phyloP scores from a whole-genome alignment of 306 rosid species.

The Malus sieversii region DNA sequence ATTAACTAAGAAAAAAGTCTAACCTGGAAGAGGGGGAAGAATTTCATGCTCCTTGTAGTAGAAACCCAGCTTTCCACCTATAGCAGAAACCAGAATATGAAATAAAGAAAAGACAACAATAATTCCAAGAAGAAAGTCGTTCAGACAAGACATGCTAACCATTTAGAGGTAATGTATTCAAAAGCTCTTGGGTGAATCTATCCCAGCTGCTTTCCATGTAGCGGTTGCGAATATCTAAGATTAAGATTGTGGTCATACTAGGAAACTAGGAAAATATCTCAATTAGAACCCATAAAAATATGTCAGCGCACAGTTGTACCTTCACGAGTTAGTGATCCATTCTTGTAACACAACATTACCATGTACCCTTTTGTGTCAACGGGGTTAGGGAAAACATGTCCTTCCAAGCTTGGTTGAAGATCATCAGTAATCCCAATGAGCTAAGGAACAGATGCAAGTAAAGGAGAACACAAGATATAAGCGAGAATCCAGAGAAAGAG shows the following conservation, averaged over 20 bases:
- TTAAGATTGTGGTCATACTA: not conserved
- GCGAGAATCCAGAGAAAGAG: not conserved
- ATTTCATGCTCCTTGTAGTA: slow-evolving; percentile 97
- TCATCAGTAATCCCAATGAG: slow-evolving; percentile 80
- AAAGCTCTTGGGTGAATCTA: slow-evolving; percentile 50
- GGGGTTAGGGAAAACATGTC: slow-evolving; percentile 90
- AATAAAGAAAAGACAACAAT: slow-evolving; percentile 12
- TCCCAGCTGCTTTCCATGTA: slow-evolving; percentile 82
- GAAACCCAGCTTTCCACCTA: slow-evolving; percentile 89
- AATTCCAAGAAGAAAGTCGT: not conserved
- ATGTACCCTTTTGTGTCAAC: slow-evolving; percentile 80
- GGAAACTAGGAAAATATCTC: slow-evolving; percentile 12
- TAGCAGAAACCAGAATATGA: slow-evolving; percentile 13
- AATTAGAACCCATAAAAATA: not conserved
- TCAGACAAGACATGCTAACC: slow-evolving; percentile 32
- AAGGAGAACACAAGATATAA: slow-evolving; percentile 7
- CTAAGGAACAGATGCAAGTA: slow-evolving; percentile 30
- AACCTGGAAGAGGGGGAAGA: slow-evolving; percentile 96
- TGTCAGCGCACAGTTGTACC: slow-evolving; percentile 35
- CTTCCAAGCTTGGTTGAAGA: slow-evolving; percentile 85
- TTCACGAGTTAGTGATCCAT: slow-evolving; percentile 95
- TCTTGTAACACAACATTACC: slow-evolving; percentile 96
- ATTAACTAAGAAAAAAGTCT: not conserved
- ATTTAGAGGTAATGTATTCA: slow-evolving; percentile 68
- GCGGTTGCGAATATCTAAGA: slow-evolving; percentile 65